Base-by-base conservation (phyloP, 2,329 filamentous ascomycete genomes). In the Fusarium ambrosium region DNA sequence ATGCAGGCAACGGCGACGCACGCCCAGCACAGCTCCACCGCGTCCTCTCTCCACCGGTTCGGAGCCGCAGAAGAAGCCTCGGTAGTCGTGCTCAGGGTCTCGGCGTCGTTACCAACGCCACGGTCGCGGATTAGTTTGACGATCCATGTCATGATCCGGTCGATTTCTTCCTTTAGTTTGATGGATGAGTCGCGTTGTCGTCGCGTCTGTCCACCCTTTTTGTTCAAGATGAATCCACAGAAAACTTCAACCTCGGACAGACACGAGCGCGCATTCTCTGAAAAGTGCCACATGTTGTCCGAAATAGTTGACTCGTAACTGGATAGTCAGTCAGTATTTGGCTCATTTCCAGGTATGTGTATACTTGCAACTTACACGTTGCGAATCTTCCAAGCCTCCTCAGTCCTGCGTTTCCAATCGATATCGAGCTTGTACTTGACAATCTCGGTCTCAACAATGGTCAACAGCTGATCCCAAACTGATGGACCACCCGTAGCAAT, bases 181-280 rank as follows among this genome's bases (percentile, higher is more conserved):
- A 85, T 80, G 2, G 88, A 89, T 2, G 83, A 82, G 56, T 90
- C 88, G 4, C 87, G 85, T 72, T 90, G 87, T 3, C 87, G 85
- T 11, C 82, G 81, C 0, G 85, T 88, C 78, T 89, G 88, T 0
- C 81, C 74, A 0, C 88, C 88, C 0, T 79, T 81, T 70, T 85
- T 87, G 79, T 87, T 89, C 45, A 89, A 79, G n/a, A 90, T 86
- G n/a, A 84, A 85, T 10, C 89, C 89, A 27, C 88, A 88, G 63
- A 90, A 89, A 0, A 88, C 87, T 68, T 90, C 89, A 0, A 88
- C 80, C 74, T 90, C 89, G 0, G 80, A 84, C 9, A 90, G 80
- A 0, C 81, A 80, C 20, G 79, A 79, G 8, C 82, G 82, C 0
- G 87, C 83, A 51, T 88, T 86, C 7, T 88, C 85, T 0, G 88